Base-by-base conservation (phyloP, 1,139 yeast genomes). In the Saccharomyces hybrid region DNA sequence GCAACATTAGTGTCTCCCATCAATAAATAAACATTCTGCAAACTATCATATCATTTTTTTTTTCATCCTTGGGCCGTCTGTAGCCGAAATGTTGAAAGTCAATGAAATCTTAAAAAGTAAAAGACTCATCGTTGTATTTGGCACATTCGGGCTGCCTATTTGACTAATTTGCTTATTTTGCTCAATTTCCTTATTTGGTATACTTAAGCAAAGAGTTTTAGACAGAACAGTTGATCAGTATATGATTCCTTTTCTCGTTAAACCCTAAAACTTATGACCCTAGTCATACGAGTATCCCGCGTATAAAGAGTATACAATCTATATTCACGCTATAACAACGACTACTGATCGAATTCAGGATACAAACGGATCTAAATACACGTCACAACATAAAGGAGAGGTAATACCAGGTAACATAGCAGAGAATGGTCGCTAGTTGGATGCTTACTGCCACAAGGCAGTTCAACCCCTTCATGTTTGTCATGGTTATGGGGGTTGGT, bases 401-500 rank as follows among this genome's bases (percentile, higher is more conserved):
- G 16, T 16, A 16, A 16, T 16, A 16, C 16, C 16, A 16, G 16
- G 16, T 16, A 16, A 16, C 16, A 16, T 16, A 16, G 20, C 20
- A 16, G 20, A 16, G 20, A 16, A 38, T 38, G 44, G 44, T 16
- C 2, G n/a, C 44, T 16, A 38, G 25, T 38, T 38, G 44, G 44
- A 11, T 11, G 25, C 25, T 38, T 2, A 6, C 44, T 38, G 44
- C 7, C 44, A 38, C 25, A 8, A 38, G 50, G 23, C 13, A 31
- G 4, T 81, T 82, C 62, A 68, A 75, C 25, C 87, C 88, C 1
- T 76, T 75, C 34, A 84, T 83, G 77, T 88, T 85, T 69, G 85
- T 86, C 38, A 75, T 82, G 50, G 78, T 83, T 13, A 89, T 89
- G 96, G 96, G 95, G 2, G 79, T 85, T 0, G 96, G 96, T 1